Conservation (phyloP, 345 rosid species). For the Acer yangbiense region DNA sequence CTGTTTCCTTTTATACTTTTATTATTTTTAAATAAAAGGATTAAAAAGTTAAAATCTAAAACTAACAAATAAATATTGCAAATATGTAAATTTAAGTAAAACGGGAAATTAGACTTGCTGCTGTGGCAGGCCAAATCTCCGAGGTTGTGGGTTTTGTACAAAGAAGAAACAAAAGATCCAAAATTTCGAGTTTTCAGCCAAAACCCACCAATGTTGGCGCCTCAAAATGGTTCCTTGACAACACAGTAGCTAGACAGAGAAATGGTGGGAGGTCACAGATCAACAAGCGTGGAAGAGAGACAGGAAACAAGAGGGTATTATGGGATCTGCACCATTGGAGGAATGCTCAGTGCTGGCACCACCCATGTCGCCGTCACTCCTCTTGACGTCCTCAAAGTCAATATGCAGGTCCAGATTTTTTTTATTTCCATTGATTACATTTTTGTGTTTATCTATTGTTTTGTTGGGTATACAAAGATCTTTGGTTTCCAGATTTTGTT, state of each 20-base stretch:
- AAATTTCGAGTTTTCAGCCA: not conserved
- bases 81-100: too few species aligned
- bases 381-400: slow-evolving; percentile 71
- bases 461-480: not conserved
- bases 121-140: not conserved
- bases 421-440: not conserved
- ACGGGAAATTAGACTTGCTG: too few species aligned
- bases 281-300: not conserved
- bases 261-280: not conserved
- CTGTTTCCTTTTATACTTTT: too few species aligned
- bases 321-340: slow-evolving; percentile 53
- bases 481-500: not conserved
- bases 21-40: too few species aligned
- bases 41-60: too few species aligned
- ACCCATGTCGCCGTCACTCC: slow-evolving; percentile 64
- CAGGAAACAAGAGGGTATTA: slow-evolving; percentile 36
- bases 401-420: slow-evolving; percentile 54
- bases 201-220: not conserved
- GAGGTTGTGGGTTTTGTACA: slow-evolving; percentile 14
- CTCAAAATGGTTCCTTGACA: not conserved
- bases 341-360: slow-evolving; percentile 72
- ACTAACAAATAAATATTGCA: too few species aligned
- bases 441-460: not conserved
- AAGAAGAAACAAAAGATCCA: not conserved
- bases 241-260: not conserved